Conservation (phyloP, 129 eudicot genomes). For the Helianthus tuberosus region DNA sequence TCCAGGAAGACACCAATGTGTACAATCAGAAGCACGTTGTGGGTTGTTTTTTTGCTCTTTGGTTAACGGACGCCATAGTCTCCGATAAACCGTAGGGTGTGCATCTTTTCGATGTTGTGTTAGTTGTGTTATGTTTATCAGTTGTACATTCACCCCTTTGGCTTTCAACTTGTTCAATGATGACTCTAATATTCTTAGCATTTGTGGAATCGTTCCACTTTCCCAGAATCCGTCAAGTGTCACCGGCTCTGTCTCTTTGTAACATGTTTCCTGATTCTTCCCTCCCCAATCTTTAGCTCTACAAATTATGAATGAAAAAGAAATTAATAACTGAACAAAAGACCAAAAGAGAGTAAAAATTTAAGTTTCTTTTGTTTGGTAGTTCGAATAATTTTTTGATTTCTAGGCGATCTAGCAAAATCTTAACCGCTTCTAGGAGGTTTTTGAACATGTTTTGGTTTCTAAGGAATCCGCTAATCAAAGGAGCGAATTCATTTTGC, state of each 20-base stretch:
- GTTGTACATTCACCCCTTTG: constrained; percentile 39
- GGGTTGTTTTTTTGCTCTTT: constrained; percentile 38
- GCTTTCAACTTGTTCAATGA: constrained; percentile 35
- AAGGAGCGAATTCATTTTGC: too few species aligned
- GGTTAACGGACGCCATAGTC: constrained; percentile 33
- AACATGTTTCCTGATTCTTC: constrained; percentile 28
- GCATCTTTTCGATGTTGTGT: constrained; percentile 52
- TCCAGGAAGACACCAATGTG: constrained; percentile 66
- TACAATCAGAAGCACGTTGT: constrained; percentile 40
- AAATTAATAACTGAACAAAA: background rate
- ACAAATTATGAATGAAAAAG: background rate
- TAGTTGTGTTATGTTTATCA: constrained; percentile 51
- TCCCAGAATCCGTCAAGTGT: constrained; percentile 39
- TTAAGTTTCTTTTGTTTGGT: background rate
- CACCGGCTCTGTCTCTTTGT: constrained; percentile 47
- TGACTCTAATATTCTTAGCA: constrained; percentile 40
- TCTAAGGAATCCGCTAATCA: too few species aligned
- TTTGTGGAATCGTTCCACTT: constrained; percentile 34
- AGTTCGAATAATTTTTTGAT: too few species aligned
- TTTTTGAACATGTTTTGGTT: too few species aligned
- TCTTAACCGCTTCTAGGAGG: too few species aligned
- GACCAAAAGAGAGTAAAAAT: background rate
- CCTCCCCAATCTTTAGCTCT: constrained; percentile 49
- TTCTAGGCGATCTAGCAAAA: too few species aligned
- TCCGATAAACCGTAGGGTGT: constrained; percentile 42